Base-by-base conservation (phyloP, 2,329 filamentous ascomycete species). In the Diaporthe destruens region DNA sequence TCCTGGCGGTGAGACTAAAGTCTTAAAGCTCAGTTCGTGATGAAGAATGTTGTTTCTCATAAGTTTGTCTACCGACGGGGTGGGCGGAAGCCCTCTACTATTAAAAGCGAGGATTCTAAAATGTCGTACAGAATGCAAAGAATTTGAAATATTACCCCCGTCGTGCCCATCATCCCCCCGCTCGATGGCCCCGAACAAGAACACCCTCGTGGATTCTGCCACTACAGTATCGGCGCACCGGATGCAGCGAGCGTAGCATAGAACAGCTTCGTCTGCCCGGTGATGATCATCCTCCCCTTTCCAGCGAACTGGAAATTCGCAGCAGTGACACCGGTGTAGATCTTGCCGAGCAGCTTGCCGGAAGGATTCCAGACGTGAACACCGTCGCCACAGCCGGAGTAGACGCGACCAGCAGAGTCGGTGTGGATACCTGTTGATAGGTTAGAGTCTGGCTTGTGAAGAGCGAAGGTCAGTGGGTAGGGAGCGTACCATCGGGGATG, bases 331-430 rank as follows among this genome's bases (percentile, higher is more conserved):
- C 85, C 85, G 0, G 88, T 79, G 74, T 86, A 86, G 55, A 92
- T 88, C 80, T 91, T 92, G 5, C 87, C 87, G 25, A 89, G 81
- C 0, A 88, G 81, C 25, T 82, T 85, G 5, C 86, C 86, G 0
- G 82, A 81, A 4, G 85, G 78, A 65, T 84, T 87, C 80, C 81
- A 88, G 8, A 88, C 85, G 12, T 86, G 82, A 25, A 89, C 79
- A 7, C 87, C 87, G 72, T 88, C 87, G 12, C 86, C 85, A 71
- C 83, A 85, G 32, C 85, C 86, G 20, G 82, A 78, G 75, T 88
- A 91, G 3, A 91, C 84, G 67, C 90, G 88, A 1, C 89, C 89
- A 12, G 85, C 80, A 9, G 83, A 80, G 75, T 90, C 88, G 71
- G 84, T 84, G 73, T 89, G 87, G 54, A 90, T 86, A 78, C 90